These are phyloP conservation scores for Huiozyma sinensis DNA, from an alignment of 805 yeast species.

Conservation along the genomic window DNA sequence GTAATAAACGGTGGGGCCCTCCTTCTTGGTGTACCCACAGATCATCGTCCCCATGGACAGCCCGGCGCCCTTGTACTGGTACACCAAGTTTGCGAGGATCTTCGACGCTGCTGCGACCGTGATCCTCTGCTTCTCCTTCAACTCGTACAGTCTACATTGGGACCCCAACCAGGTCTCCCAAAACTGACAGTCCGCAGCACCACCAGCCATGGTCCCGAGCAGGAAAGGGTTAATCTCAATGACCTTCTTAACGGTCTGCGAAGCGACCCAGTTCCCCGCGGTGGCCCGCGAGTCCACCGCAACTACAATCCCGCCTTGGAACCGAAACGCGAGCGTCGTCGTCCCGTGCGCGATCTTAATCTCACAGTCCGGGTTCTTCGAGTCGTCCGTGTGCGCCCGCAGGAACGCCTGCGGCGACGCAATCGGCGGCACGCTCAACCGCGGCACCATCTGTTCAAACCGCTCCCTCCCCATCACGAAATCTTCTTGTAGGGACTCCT, in stretches of 20 bases:
- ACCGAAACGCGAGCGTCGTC: constrained; percentile 94
- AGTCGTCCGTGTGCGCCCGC: constrained; percentile 97
- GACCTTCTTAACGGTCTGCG: constrained; percentile 95
- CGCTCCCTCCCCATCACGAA: constrained; percentile 25
- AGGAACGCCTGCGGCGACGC: constrained; percentile 84
- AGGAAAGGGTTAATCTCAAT: constrained; percentile 91
- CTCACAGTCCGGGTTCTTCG: constrained; percentile 82
- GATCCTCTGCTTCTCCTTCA: constrained; percentile 89
- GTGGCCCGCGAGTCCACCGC: constrained; percentile 98
- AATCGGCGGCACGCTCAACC: constrained; percentile 67
- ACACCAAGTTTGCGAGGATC: constrained; percentile 80
- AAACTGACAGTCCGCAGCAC: constrained; percentile 98
- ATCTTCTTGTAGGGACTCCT: constrained; percentile 27
- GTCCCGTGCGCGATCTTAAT: constrained; percentile 98
- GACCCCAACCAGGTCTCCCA: constrained; percentile 99
- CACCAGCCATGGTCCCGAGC: constrained; percentile 98
- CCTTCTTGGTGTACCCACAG: constrained; percentile 91
- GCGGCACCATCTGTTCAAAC: constrained; percentile 38
- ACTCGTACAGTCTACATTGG: constrained; percentile 89
- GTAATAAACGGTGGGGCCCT: constrained; percentile 90
- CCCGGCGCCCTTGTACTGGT: constrained; percentile 96
- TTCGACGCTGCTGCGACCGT: constrained; percentile 95
- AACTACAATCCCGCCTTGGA: constrained; percentile 88
- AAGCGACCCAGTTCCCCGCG: constrained; percentile 96
- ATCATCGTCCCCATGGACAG: constrained; percentile 98